phyloP scores from a whole-genome alignment of 352 stramenopile genomes.

The Globisporangium orthogonon region DNA sequence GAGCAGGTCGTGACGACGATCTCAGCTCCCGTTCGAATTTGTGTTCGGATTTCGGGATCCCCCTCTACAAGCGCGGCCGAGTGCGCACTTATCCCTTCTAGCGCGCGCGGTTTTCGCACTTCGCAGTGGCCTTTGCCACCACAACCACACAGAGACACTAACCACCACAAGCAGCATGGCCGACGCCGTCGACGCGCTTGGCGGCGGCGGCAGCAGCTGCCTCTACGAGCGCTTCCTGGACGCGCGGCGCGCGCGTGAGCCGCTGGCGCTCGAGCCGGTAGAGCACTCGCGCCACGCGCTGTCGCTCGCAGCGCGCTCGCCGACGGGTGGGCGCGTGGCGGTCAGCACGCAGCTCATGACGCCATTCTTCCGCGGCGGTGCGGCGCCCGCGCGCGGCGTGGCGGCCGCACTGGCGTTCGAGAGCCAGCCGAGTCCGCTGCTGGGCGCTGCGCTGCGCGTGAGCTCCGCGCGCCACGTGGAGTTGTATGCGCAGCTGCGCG shows the following conservation, averaged over 20 bases:
- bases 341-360: conserved; percentile 53
- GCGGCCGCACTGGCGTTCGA: conserved; percentile 57
- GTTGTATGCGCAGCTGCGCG: conserved; percentile 59
- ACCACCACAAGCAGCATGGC: no score
- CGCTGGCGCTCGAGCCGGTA: conserved; percentile 26
- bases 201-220: conserved; percentile 46
- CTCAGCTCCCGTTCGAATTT: no score
- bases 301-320: conserved; percentile 41
- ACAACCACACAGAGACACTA: no score
- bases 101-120: no score
- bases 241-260: conserved; percentile 36
- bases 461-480: conserved; percentile 65
- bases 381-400: conserved; percentile 46
- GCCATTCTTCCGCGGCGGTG: conserved; percentile 67
- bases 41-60: no score
- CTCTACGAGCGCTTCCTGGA: conserved; percentile 66
- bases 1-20: no score
- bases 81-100: no score
- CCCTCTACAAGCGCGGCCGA: no score
- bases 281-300: conserved; percentile 49
- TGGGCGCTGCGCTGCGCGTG: conserved; percentile 51
- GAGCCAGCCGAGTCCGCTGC: conserved; percentile 58
- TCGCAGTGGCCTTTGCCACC: no score
- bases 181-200: no score
- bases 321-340: conserved; percentile 42